phyloP scores from a whole-genome alignment of 2,329 filamentous ascomycete species.

The Rhynchosporium agropyri region DNA sequence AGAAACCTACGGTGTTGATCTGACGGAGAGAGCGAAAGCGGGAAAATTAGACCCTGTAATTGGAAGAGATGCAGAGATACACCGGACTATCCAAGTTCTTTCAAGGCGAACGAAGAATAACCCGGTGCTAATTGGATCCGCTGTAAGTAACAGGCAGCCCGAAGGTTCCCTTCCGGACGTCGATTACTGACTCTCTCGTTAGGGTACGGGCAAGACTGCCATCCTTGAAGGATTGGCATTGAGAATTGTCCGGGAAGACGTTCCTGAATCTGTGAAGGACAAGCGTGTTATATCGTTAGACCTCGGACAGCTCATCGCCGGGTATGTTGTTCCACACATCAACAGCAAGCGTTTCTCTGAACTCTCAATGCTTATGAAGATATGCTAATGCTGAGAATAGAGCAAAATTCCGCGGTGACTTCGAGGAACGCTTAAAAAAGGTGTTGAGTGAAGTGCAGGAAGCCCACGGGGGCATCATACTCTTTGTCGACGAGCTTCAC shows the following conservation, averaged over 20 bases:
- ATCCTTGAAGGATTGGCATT: slow-evolving; percentile 88
- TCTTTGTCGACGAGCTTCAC: slow-evolving; percentile 95
- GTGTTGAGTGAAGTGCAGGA: slow-evolving; percentile 87
- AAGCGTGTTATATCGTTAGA: slow-evolving; percentile 88
- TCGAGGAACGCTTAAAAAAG: slow-evolving; percentile 90
- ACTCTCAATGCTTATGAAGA: too few relatives aligned
- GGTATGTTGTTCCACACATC: slow-evolving; percentile 42
- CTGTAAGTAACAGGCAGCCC: slow-evolving; percentile 20
- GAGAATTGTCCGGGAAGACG: slow-evolving; percentile 87
- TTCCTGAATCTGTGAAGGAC: slow-evolving; percentile 94
- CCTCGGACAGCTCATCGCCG: slow-evolving; percentile 89
- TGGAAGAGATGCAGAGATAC: slow-evolving; percentile 87
- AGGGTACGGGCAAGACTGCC: slow-evolving; percentile 85
- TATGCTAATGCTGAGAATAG: too few relatives aligned
- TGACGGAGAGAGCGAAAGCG: slow-evolving; percentile 80
- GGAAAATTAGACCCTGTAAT: slow-evolving; percentile 97
- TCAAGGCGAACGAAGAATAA: slow-evolving; percentile 89
- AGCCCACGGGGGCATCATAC: slow-evolving; percentile 83
- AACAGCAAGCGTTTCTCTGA: too few relatives aligned
- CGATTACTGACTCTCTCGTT: too few relatives aligned
- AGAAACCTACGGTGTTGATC: slow-evolving; percentile 87
- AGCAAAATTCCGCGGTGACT: slow-evolving; percentile 93
- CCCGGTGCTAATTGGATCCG: slow-evolving; percentile 88
- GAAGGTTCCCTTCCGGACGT: too few relatives aligned
- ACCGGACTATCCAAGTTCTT: slow-evolving; percentile 90